Percentiles rank a stretch among this genome's conserved stretches.
Evolutionary conservation across 1,284 basidiomycete genomes (phyloP).

Genomic region (Schizophyllum amplum): DNA sequence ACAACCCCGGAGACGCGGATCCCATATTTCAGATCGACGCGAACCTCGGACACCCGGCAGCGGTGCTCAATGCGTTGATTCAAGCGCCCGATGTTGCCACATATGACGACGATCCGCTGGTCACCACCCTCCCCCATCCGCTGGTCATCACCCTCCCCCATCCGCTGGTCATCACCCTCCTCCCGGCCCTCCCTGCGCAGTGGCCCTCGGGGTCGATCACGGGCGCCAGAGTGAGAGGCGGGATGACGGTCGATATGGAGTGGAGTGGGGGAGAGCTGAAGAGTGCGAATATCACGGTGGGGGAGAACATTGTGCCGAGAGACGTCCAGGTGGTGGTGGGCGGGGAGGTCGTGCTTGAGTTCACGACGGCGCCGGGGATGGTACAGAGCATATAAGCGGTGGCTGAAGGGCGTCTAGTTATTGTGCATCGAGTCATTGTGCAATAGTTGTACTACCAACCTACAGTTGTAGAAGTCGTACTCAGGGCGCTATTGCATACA

Average conservation of each 20-base stretch:
- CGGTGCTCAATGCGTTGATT: conserved; percentile 57
- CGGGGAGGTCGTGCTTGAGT: background rate
- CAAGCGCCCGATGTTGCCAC: conserved; percentile 60
- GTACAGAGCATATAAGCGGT: background rate
- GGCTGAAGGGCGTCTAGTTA: too few relatives aligned
- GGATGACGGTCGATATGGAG: conserved; percentile 42
- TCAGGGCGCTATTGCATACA: too few relatives aligned
- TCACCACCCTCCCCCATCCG: too few relatives aligned
- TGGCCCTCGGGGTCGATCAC: conserved; percentile 54
- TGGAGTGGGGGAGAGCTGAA: conserved; percentile 44
- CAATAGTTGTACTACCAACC: too few relatives aligned
- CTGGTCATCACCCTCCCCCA: too few relatives aligned
- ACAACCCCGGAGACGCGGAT: conserved; percentile 33
- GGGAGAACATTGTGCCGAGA: background rate
- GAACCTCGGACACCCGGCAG: conserved; percentile 62
- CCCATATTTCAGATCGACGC: conserved; percentile 70
- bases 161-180: conserved; percentile 50
- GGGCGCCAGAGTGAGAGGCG: conserved; percentile 54
- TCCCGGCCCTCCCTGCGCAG: conserved; percentile 55
- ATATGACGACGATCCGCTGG: conserved; percentile 26
- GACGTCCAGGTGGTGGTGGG: background rate
- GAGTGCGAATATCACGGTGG: conserved; percentile 23
- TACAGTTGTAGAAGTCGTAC: too few relatives aligned
- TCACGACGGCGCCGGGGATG: background rate
- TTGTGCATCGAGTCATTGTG: too few relatives aligned